These are phyloP conservation scores for Termitomyces sp. DNA, from an alignment of 1,284 basidiomycete species.

Conservation along the genomic window DNA sequence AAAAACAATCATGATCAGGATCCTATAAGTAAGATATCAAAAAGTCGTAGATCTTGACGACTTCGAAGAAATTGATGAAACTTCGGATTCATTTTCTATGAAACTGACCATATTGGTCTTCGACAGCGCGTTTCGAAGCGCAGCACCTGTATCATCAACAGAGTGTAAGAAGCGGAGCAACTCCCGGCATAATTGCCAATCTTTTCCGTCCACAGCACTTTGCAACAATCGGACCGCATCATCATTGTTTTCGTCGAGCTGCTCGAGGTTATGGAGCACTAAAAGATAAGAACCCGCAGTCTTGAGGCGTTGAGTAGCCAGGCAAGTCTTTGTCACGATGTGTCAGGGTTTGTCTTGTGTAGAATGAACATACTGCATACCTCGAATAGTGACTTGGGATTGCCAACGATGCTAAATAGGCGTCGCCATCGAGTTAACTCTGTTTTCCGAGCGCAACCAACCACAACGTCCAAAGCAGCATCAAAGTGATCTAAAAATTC, in stretches of 20 bases:
- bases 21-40: neutral
- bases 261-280: constrained; percentile 90
- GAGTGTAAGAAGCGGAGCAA: constrained; percentile 88
- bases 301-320: constrained; percentile 70
- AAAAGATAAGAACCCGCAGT: constrained; percentile 93
- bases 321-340: constrained; percentile 57
- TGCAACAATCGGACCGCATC: constrained; percentile 78
- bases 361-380: constrained; percentile 32
- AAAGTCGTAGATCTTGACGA: neutral
- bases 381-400: constrained; percentile 88
- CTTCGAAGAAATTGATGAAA: neutral
- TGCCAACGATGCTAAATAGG: constrained; percentile 87
- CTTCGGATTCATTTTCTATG: constrained; percentile 12
- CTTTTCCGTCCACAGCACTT: constrained; percentile 68
- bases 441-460: constrained; percentile 95
- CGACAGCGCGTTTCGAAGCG: constrained; percentile 59
- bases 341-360: neutral
- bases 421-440: constrained; percentile 89
- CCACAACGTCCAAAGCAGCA: constrained; percentile 86
- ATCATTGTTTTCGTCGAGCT: constrained; percentile 73
- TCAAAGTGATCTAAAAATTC: constrained; percentile 96
- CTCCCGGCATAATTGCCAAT: constrained; percentile 82
- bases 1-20: neutral
- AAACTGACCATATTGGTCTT: constrained; percentile 32
- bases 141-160: constrained; percentile 79